Evolutionary conservation across 768 basidiomycete species (phyloP).

Genomic region (Auricularia sp.): DNA sequence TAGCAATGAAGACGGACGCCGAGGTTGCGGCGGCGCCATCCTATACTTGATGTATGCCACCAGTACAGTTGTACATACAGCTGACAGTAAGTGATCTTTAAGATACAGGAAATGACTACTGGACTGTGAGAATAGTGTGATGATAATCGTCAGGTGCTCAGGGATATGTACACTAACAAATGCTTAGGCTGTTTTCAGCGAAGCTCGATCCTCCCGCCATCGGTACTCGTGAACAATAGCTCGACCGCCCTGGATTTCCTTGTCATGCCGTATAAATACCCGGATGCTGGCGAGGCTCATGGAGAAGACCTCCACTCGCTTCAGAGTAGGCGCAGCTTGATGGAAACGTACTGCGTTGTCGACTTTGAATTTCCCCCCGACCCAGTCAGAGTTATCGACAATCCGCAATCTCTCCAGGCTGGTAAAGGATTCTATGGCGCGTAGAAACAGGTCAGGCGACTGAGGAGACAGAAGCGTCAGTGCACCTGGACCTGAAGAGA

Average conservation of each 20-base stretch:
- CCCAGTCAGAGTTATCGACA: not conserved
- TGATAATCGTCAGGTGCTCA: no score
- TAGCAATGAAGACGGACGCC: no score
- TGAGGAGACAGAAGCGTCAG: not conserved
- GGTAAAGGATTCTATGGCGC: not conserved
- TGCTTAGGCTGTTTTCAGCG: no score
- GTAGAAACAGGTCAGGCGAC: not conserved
- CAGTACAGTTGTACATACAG: no score
- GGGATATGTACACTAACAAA: no score
- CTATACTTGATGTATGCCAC: no score
- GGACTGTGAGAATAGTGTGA: no score
- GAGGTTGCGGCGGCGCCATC: no score
- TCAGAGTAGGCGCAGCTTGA: not conserved
- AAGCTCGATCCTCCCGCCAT: not conserved
- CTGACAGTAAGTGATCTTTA: no score
- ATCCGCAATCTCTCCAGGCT: not conserved
- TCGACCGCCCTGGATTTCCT: not conserved
- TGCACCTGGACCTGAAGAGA: not conserved
- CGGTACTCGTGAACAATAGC: not conserved
- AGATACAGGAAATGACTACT: no score
- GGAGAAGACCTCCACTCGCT: not conserved
- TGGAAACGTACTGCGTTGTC: not conserved
- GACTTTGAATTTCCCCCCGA: not conserved
- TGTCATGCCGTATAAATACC: not conserved
- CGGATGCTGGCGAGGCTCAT: not conserved